These are phyloP conservation scores for Termitomyces sp. DNA, from an alignment of 768 basidiomycete genomes.

Conservation along the genomic window DNA sequence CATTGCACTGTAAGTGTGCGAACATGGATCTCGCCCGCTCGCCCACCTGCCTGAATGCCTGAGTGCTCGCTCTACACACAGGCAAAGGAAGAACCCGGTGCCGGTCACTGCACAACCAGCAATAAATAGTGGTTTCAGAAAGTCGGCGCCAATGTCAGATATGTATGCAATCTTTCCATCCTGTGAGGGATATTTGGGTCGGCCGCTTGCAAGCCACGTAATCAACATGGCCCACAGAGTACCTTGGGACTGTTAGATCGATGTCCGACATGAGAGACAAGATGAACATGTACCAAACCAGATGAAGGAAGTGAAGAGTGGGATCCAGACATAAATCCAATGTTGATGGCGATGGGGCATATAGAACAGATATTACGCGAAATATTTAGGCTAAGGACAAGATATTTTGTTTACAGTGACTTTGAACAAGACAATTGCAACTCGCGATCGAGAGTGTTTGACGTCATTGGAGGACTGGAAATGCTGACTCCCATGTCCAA, in stretches of 20 bases:
- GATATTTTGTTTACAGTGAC: background rate
- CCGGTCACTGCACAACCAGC: constrained; percentile 61
- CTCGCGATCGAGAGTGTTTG: background rate
- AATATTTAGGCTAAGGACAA: background rate
- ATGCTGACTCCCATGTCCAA: background rate
- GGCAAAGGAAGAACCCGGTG: constrained; percentile 53
- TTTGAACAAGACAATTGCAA: background rate
- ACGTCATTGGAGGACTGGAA: background rate
- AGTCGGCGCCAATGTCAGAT: constrained; percentile 70
- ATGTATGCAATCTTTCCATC: constrained; percentile 65
- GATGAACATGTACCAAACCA: constrained; percentile 49
- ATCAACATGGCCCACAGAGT: constrained; percentile 68
- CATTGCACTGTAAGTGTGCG: background rate
- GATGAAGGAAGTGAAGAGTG: constrained; percentile 50
- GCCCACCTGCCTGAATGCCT: constrained; percentile 56
- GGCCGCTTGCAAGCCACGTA: constrained; percentile 64
- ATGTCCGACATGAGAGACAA: background rate
- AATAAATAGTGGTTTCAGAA: constrained; percentile 73
- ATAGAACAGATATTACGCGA: constrained; percentile 11
- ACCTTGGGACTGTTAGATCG: constrained; percentile 22
- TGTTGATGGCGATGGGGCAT: constrained; percentile 29
- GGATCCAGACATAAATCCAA: constrained; percentile 64
- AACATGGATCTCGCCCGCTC: background rate
- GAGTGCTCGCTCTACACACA: constrained; percentile 57
- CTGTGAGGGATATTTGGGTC: constrained; percentile 52